These are phyloP conservation scores for Leccinum subspadiceum DNA, from an alignment of 1,284 basidiomycete genomes.

Conservation along the genomic window DNA sequence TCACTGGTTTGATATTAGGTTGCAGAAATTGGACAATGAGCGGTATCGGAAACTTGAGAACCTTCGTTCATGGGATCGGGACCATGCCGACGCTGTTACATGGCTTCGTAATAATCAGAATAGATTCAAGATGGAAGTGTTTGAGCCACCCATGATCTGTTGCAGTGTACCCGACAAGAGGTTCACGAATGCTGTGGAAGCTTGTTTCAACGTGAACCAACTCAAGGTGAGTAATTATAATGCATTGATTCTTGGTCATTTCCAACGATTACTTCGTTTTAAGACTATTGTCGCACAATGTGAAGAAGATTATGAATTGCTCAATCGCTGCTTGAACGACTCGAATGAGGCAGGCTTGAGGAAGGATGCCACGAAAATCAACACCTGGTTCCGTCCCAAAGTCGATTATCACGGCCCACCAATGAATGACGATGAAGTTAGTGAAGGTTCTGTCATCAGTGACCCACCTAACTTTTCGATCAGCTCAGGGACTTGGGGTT, in stretches of 20 bases:
- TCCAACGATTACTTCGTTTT: conserved; percentile 1
- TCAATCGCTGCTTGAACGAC: conserved; percentile 70
- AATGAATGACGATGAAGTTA: conserved; percentile 56
- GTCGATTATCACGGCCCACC: conserved; percentile 46
- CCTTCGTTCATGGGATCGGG: conserved; percentile 51
- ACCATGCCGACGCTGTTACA: conserved; percentile 64
- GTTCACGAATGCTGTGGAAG: conserved; percentile 75
- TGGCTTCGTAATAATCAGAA: conserved; percentile 76
- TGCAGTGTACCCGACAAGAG: conserved; percentile 66
- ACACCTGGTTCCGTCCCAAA: conserved; percentile 61
- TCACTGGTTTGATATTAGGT: conserved; percentile 37
- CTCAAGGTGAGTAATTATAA: conserved; percentile 53
- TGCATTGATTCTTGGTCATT: background rate
- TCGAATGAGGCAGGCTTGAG: conserved; percentile 50
- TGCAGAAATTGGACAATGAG: conserved; percentile 59
- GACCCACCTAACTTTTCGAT: conserved; percentile 6
- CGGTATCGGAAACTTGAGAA: conserved; percentile 56
- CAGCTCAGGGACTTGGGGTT: conserved; percentile 71
- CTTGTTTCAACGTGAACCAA: conserved; percentile 58
- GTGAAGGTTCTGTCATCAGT: conserved; percentile 11
- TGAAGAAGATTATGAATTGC: conserved; percentile 75
- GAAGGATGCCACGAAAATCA: conserved; percentile 46
- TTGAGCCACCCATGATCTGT: conserved; percentile 79
- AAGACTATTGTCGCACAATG: conserved; percentile 88
- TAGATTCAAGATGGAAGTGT: conserved; percentile 77